Conservation (phyloP, 2,329 filamentous ascomycete genomes). For the Alternaria sp. region DNA sequence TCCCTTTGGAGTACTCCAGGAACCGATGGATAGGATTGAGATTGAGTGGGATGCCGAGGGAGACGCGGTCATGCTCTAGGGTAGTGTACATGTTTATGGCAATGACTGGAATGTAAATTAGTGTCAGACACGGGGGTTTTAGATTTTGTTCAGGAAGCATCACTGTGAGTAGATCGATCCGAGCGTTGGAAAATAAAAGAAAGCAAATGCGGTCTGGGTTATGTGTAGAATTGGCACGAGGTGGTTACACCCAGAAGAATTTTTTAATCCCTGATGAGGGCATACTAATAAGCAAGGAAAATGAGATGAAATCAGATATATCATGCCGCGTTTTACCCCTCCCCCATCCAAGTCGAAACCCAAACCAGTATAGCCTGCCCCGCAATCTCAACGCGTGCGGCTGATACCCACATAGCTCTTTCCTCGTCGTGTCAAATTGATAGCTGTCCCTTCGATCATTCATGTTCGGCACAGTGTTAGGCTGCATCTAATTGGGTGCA, state of each 20-base stretch:
- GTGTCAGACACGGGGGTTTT: not conserved
- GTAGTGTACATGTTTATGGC: not conserved
- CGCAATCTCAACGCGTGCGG: not conserved
- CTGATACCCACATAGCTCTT: not conserved
- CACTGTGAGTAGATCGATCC: not conserved
- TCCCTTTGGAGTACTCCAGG: not conserved
- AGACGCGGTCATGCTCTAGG: constrained; percentile 12
- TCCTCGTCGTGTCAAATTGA: not conserved
- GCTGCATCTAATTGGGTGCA: constrained; percentile 8
- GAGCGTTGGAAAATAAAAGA: not conserved
- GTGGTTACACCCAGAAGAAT: not conserved
- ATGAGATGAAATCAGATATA: not conserved
- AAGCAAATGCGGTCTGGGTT: not conserved
- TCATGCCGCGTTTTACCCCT: not conserved
- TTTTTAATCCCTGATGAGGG: not conserved
- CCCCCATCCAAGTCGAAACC: not conserved
- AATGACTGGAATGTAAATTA: not conserved
- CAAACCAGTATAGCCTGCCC: not conserved
- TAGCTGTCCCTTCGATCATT: not conserved
- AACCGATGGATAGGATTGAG: not conserved
- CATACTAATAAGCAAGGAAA: not conserved
- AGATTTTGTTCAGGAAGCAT: not conserved
- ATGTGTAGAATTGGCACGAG: not conserved
- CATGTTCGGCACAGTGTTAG: not conserved
- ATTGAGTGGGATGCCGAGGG: constrained; percentile 21